Conservation (phyloP, 176 grass and related monocot genomes). For the Oryza glaberrima region DNA sequence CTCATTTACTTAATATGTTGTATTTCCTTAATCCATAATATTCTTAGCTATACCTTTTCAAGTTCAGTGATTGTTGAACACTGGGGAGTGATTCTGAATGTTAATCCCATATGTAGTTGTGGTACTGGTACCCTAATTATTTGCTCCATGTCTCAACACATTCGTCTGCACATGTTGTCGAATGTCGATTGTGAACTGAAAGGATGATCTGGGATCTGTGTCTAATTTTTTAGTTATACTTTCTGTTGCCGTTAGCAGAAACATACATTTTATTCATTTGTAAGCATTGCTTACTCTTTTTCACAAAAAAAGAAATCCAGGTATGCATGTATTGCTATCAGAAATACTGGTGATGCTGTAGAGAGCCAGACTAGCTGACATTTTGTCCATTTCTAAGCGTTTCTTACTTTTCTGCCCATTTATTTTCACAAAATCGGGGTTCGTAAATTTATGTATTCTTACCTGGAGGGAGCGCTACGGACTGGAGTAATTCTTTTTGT, state of each 20-base stretch:
- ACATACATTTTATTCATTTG: background rate
- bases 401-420: background rate
- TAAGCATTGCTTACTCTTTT: background rate
- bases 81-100: background rate
- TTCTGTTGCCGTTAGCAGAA: background rate
- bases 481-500: background rate
- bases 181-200: background rate
- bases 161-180: background rate
- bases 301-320: background rate
- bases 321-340: background rate
- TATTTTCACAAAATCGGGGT: background rate
- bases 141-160: background rate
- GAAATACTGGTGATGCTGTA: background rate
- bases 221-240: background rate
- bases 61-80: slow-evolving; percentile 15
- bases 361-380: background rate
- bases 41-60: background rate
- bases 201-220: background rate
- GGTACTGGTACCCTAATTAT: background rate
- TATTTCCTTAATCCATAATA: slow-evolving; percentile 30
- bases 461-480: background rate
- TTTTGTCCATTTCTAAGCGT: background rate
- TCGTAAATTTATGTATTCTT: background rate
- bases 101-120: background rate
- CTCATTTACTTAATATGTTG: slow-evolving; percentile 43